Evolutionary conservation across 805 yeast species (phyloP), one percentile per base, ranked within the genome.

Genomic region (Candida golubevii): DNA sequence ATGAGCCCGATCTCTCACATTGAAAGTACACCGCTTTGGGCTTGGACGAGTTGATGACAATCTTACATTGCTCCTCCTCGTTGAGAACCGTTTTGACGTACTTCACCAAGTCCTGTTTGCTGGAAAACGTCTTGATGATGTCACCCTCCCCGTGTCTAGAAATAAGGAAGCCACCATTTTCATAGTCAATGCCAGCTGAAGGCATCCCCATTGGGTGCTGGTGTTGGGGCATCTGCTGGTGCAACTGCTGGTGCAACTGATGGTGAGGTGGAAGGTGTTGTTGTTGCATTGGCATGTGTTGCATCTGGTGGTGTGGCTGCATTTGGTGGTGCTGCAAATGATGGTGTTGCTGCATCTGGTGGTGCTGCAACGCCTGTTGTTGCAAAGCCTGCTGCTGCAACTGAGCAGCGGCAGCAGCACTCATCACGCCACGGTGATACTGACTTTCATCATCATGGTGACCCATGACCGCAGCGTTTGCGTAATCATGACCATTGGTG

Each of bases 1-100:
- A 71, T 30, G 65, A 60, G 2, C 77, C 77, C 6, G 72, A 65
- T 38, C 74, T 54, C 53, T 71, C 77, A 53, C 74, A 71, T 56
- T 69, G 74, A 58, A 71, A 71, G 57, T 71, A 71, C 18, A 71
- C 72, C 6, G 77, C 77, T 56, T 71, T 70, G 18, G 75, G 75
- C 57, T 71, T 71, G 26, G 74, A 69, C 27, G 74, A 67, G 56
- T 69, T 69, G 56, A 71, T 71, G 35, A 71, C 77, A 55, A 71
- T 70, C 54, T 69, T 65, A 55, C 75, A 71, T 47, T 56, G 56
- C 52, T 60, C 65, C 53, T 60, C 62, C 41, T 53, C 56, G 49
- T 69, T 66, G 43, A 71, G 67, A 32, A 59, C 63, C 29, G 61
- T 61, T 54, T 70, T 71, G 35, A 71, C 74, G 49, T 56, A 60